Evolutionary conservation across 2,329 filamentous ascomycete species (phyloP).

Genomic region (Diaporthe sp.): DNA sequence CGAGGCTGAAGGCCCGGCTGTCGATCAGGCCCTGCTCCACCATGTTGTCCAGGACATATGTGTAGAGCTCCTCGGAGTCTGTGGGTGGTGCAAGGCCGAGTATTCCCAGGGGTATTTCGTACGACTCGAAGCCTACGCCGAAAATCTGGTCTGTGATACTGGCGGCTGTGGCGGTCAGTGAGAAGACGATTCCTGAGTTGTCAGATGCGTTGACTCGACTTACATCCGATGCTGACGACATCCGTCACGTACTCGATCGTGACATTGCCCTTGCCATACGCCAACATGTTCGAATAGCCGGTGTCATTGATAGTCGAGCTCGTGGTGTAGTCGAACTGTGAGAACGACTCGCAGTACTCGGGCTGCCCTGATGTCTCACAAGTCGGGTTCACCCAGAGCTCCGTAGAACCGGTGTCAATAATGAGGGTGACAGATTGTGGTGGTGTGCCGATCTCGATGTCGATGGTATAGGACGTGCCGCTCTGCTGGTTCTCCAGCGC

Average conservation of each 20-base stretch:
- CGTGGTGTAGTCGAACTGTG: conserved; percentile 59
- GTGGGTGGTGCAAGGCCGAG: conserved; percentile 63
- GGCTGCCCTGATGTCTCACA: conserved; percentile 55
- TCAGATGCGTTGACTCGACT: conserved; percentile 37
- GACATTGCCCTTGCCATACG: conserved; percentile 57
- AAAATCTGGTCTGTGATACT: conserved; percentile 63
- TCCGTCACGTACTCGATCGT: conserved; percentile 63
- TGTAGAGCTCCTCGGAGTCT: conserved; percentile 57
- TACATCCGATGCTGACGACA: conserved; percentile 60
- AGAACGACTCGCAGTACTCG: conserved; percentile 56
- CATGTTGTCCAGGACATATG: conserved; percentile 67
- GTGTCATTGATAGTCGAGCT: conserved; percentile 59
- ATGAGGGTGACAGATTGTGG: conserved; percentile 63
- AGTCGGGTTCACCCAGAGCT: conserved; percentile 69
- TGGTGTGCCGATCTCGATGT: conserved; percentile 62
- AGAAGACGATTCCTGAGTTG: too few relatives aligned
- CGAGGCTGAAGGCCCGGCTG: conserved; percentile 65
- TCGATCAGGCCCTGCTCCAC: conserved; percentile 61
- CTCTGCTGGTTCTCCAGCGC: conserved; percentile 25
- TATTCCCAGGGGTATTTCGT: conserved; percentile 66
- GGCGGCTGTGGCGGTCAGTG: conserved; percentile 46
- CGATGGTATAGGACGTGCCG: conserved; percentile 42
- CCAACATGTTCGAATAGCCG: conserved; percentile 52
- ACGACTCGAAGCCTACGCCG: conserved; percentile 60
- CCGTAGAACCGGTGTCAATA: conserved; percentile 68